Conservation (phyloP, 306 rosid genomes). For the Dicorynia guianensis region DNA sequence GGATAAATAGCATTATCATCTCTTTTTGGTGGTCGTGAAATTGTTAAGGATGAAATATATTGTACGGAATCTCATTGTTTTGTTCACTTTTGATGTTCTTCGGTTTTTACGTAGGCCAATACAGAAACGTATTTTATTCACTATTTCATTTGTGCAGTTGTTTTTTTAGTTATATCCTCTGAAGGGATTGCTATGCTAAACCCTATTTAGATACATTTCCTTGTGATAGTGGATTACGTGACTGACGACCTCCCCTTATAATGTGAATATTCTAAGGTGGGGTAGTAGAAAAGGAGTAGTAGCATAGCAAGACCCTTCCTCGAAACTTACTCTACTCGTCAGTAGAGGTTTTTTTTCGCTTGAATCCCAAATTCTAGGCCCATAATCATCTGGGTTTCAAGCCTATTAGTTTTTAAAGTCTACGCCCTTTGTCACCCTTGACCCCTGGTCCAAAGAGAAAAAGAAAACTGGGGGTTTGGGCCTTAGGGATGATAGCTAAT, state of each 20-base stretch:
- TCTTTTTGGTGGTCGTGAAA: not conserved
- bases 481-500: not conserved
- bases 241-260: no score
- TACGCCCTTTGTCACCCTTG: not conserved
- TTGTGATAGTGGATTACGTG: no score
- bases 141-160: not conserved
- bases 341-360: no score
- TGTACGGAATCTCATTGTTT: not conserved
- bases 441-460: not conserved
- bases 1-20: not conserved
- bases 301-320: no score
- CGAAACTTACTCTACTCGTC: no score
- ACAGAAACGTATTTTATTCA: not conserved
- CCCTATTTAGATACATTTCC: no score
- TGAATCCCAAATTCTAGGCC: no score
- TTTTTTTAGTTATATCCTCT: not conserved
- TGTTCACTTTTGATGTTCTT: not conserved
- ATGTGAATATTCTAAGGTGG: no score
- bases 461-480: not conserved
- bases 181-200: no score
- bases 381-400: no score
- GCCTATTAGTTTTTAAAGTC: not conserved
- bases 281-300: no score
- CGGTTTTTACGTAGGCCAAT: not conserved
- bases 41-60: not conserved